These are phyloP conservation scores for Chlorella ohadii DNA, from an alignment of 139 green algal genomes.

Conservation along the genomic window DNA sequence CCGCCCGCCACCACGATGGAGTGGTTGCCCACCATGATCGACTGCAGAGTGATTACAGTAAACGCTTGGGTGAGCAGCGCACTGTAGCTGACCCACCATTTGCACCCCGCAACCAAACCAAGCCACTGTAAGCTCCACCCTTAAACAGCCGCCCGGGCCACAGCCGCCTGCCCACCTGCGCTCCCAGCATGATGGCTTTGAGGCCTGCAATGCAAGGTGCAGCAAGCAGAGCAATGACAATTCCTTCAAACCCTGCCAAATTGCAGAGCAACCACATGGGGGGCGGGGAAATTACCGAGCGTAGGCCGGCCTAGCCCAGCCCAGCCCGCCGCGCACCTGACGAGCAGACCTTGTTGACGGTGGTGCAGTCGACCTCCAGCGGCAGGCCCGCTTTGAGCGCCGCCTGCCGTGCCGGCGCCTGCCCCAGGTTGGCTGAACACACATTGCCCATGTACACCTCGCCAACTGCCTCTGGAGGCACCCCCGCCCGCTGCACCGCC, in stretches of 20 bases:
- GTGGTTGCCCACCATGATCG: slow-evolving; percentile 70
- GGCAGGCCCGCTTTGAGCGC: slow-evolving; percentile 81
- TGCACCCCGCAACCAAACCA: too few species aligned
- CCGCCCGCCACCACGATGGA: slow-evolving; percentile 87
- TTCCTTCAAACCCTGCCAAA: too few species aligned
- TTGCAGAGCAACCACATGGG: too few species aligned
- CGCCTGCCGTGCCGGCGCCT: slow-evolving; percentile 90
- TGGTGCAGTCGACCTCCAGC: slow-evolving; percentile 71
- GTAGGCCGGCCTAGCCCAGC: too few species aligned
- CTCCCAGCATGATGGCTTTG: slow-evolving; percentile 89
- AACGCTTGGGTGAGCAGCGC: too few species aligned
- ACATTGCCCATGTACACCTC: slow-evolving; percentile 94
- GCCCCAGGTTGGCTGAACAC: slow-evolving; percentile 35
- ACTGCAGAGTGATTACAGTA: slow-evolving; percentile 26
- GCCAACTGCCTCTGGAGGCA: slow-evolving; percentile 64
- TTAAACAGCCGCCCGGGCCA: too few species aligned
- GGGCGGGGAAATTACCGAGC: too few species aligned
- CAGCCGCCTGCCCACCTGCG: slow-evolving; percentile 21
- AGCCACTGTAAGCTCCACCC: too few species aligned
- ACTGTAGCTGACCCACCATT: too few species aligned
- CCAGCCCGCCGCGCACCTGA: background rate
- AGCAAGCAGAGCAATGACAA: background rate
- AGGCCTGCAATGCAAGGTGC: slow-evolving; percentile 62
- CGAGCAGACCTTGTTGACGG: slow-evolving; percentile 94
- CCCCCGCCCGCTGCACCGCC: slow-evolving; percentile 65